Conservation (phyloP, 2,329 filamentous ascomycete genomes). For the Hymenoscyphus repandus region DNA sequence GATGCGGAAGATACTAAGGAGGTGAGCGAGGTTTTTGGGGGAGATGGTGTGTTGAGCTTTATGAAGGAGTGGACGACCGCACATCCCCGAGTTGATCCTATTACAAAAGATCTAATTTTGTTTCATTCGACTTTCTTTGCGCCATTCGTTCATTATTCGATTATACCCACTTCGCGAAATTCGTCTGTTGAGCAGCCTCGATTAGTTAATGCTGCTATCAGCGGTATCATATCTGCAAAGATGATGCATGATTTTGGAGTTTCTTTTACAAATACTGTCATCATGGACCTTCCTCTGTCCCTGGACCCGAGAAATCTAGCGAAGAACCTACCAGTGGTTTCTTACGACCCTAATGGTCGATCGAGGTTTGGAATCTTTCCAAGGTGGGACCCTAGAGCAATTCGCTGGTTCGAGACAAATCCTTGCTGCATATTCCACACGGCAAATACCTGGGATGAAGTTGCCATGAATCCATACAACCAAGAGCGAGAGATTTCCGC, state of each 20-base stretch:
- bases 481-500: conserved; percentile 32
- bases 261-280: conserved; percentile 55
- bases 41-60: conserved; percentile 49
- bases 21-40: conserved; percentile 41
- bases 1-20: conserved; percentile 38
- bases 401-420: conserved; percentile 64
- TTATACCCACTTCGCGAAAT: conserved; percentile 39
- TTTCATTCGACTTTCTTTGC: conserved; percentile 62
- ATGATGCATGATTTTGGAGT: conserved; percentile 77
- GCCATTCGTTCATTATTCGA: conserved; percentile 64
- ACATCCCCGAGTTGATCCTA: conserved; percentile 61
- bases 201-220: conserved; percentile 48
- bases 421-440: conserved; percentile 69
- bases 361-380: conserved; percentile 66
- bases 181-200: conserved; percentile 27
- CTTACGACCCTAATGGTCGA: conserved; percentile 50
- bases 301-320: conserved; percentile 58
- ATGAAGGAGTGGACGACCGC: conserved; percentile 69
- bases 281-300: conserved; percentile 64
- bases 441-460: conserved; percentile 63
- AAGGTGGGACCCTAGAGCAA: conserved; percentile 48
- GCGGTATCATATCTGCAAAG: conserved; percentile 57
- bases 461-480: conserved; percentile 18
- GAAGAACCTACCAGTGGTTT: conserved; percentile 50
- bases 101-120: conserved; percentile 59